These are phyloP conservation scores for Craterostigma plantagineum DNA, from an alignment of 257 asterid genomes.

Conservation along the genomic window DNA sequence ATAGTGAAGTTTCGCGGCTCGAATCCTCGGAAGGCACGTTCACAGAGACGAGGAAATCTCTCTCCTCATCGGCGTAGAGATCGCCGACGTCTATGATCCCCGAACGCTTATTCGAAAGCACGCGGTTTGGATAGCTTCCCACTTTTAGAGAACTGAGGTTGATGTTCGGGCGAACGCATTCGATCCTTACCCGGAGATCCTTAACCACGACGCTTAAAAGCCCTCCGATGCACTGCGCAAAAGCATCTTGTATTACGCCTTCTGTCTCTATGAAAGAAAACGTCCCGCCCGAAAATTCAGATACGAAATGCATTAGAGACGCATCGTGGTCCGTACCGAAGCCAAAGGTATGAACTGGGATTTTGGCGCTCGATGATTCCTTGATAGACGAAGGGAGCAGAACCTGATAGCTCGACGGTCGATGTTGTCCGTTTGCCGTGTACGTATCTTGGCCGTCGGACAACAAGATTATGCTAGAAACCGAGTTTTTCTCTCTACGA, in stretches of 20 bases:
- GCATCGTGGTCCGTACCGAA: constrained; percentile 91
- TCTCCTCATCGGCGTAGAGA: constrained; percentile 86
- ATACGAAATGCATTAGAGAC: constrained; percentile 74
- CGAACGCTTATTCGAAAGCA: constrained; percentile 24
- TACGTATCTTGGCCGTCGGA: constrained; percentile 98
- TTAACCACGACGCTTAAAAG: constrained; percentile 86
- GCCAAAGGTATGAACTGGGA: constrained; percentile 89
- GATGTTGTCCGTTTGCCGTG: constrained; percentile 24
- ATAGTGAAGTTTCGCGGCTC: constrained; percentile 26
- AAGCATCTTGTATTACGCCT: constrained; percentile 94
- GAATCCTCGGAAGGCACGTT: constrained; percentile 50
- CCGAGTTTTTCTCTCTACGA: constrained; percentile 61
- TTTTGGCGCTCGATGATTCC: constrained; percentile 30
- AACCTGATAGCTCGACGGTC: constrained; percentile 23
- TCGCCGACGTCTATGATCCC: constrained; percentile 79
- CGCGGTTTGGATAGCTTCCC: constrained; percentile 55
- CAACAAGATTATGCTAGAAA: constrained; percentile 66
- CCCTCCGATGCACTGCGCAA: constrained; percentile 98
- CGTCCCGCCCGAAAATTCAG: constrained; percentile 92
- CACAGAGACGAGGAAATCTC: constrained; percentile 59
- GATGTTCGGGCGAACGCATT: constrained; percentile 36
- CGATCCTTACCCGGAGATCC: constrained; percentile 39
- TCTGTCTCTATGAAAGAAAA: constrained; percentile 95
- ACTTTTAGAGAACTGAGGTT: constrained; percentile 41
- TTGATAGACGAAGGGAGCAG: constrained; percentile 68